Conservation (phyloP, 768 basidiomycete species). For the Lyophyllum semitale region DNA sequence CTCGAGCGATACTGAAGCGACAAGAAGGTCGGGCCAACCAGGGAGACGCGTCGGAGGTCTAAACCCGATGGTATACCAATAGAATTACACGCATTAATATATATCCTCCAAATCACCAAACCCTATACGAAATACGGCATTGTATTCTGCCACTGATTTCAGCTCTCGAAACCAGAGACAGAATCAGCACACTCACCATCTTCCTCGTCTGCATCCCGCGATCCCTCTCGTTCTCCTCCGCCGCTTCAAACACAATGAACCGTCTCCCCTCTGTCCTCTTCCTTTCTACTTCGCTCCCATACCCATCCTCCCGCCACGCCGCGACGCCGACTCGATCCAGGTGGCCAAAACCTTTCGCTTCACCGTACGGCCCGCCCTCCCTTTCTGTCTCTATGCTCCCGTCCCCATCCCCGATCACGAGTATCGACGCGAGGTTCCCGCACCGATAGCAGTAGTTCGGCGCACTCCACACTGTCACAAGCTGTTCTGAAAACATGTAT, state of each 20-base stretch:
- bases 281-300: background rate
- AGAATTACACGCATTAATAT: background rate
- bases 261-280: slow-evolving; percentile 33
- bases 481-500: slow-evolving; percentile 92
- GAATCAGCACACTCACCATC: slow-evolving; percentile 53
- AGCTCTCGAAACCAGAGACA: background rate
- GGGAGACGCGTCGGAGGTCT: no score
- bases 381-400: no score
- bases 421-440: slow-evolving; percentile 89
- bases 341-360: background rate
- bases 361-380: background rate
- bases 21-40: no score
- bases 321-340: slow-evolving; percentile 6
- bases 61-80: background rate
- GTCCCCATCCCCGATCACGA: slow-evolving; percentile 69
- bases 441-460: slow-evolving; percentile 83
- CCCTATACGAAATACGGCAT: slow-evolving; percentile 57
- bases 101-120: background rate
- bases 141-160: slow-evolving; percentile 36
- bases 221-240: slow-evolving; percentile 87
- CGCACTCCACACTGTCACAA: slow-evolving; percentile 93
- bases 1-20: background rate
- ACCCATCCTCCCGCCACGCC: slow-evolving; percentile 2
- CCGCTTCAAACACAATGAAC: slow-evolving; percentile 87
- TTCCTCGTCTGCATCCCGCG: slow-evolving; percentile 74